A percentile compares a stretch with the other conserved stretches of the same genome.
Conservation (phyloP, 2,329 filamentous ascomycete species). For the Tolypocladium guangdongense region DNA sequence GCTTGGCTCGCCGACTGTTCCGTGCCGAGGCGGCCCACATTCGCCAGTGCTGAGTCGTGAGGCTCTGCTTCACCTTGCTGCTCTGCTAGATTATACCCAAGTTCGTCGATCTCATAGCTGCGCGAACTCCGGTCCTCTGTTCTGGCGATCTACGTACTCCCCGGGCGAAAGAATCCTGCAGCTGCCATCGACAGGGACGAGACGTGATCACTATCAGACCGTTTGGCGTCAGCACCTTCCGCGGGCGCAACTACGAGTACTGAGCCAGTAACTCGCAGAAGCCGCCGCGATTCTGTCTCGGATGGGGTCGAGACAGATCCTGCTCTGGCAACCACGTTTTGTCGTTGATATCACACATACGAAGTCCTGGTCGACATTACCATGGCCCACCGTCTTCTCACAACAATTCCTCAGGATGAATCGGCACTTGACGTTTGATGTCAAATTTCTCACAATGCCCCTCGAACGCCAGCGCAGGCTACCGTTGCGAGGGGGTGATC, state of each 20-base stretch:
- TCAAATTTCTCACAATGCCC: neutral
- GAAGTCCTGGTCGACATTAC: neutral
- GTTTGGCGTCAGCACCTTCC: neutral
- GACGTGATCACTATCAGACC: neutral
- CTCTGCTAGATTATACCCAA: neutral
- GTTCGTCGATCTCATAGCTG: neutral
- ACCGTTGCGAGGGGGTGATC: neutral
- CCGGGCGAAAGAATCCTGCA: neutral
- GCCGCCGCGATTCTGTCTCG: neutral
- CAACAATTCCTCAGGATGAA: neutral
- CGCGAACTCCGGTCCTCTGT: neutral
- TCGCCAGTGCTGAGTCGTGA: too few relatives aligned
- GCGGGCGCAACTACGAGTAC: neutral
- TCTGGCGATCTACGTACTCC: neutral
- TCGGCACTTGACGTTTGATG: neutral
- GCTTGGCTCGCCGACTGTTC: neutral
- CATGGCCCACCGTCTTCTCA: neutral
- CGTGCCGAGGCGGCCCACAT: neutral
- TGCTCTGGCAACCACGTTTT: neutral
- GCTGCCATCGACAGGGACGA: neutral
- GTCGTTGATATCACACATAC: neutral
- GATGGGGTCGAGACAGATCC: neutral
- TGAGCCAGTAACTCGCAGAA: neutral
- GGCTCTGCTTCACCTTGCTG: neutral
- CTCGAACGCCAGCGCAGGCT: neutral